These are phyloP conservation scores for Spergularia azorica DNA, from an alignment of 179 eudicot species.

Conservation along the genomic window DNA sequence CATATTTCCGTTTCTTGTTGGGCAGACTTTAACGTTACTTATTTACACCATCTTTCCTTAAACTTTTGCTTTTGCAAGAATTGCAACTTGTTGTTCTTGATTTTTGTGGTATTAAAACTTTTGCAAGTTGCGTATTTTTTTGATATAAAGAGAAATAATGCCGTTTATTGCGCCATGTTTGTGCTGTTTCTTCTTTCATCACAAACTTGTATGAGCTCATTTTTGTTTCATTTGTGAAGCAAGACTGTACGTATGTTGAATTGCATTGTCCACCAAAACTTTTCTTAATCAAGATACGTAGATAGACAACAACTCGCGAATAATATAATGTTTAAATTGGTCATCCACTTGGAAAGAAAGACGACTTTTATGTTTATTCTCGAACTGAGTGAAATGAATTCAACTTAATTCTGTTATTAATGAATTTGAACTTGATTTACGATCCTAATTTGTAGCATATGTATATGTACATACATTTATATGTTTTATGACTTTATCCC, in stretches of 20 bases:
- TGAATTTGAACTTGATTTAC: too few relatives aligned
- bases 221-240: background rate
- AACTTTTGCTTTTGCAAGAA: slow-evolving; percentile 16
- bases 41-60: background rate
- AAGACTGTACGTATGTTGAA: background rate
- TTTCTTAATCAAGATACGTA: background rate
- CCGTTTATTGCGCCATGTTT: slow-evolving; percentile 9
- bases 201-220: background rate
- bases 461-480: too few relatives aligned
- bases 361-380: too few relatives aligned
- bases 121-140: slow-evolving; percentile 25
- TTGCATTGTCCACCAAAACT: slow-evolving; percentile 6
- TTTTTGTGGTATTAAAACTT: background rate
- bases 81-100: slow-evolving; percentile 18
- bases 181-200: background rate
- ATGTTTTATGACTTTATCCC: too few relatives aligned
- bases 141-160: background rate
- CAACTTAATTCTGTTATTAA: too few relatives aligned
- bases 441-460: too few relatives aligned
- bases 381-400: too few relatives aligned
- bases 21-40: background rate
- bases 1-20: background rate
- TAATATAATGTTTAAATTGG: background rate
- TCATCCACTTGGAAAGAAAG: background rate
- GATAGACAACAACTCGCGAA: background rate